Conservation (phyloP, 2,329 filamentous ascomycete species). For the Aspergillus pseudotamarii region DNA sequence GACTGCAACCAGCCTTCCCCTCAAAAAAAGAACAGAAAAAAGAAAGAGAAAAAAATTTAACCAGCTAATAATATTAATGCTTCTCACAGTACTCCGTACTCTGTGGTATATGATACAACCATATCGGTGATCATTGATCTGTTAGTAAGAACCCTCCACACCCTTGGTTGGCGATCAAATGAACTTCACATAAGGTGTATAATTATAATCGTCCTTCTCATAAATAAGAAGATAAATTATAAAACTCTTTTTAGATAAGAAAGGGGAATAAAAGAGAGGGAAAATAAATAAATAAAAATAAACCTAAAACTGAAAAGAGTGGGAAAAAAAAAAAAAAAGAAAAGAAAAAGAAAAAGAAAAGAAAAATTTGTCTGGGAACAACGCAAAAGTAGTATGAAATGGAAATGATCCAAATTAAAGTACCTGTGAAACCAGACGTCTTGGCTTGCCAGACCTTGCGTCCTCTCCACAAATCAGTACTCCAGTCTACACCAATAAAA, state of each 20-base stretch:
- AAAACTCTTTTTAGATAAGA: background rate
- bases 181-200: background rate
- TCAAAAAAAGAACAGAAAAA: background rate
- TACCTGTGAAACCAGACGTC: constrained; percentile 20
- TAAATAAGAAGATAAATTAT: background rate
- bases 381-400: constrained; percentile 7
- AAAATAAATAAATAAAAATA: background rate
- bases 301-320: background rate
- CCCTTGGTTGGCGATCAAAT: background rate
- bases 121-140: background rate
- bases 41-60: too few species aligned
- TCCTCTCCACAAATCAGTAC: constrained; percentile 19
- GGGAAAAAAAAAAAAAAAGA: background rate
- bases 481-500: constrained; percentile 14
- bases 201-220: background rate
- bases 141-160: background rate
- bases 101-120: background rate
- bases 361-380: background rate
- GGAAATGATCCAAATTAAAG: background rate
- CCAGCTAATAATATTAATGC: background rate
- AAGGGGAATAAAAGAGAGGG: background rate
- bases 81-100: background rate
- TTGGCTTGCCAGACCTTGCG: constrained; percentile 24
- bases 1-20: background rate
- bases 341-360: background rate